phyloP scores from a whole-genome alignment of 306 rosid species.

The Clitoria ternatea region DNA sequence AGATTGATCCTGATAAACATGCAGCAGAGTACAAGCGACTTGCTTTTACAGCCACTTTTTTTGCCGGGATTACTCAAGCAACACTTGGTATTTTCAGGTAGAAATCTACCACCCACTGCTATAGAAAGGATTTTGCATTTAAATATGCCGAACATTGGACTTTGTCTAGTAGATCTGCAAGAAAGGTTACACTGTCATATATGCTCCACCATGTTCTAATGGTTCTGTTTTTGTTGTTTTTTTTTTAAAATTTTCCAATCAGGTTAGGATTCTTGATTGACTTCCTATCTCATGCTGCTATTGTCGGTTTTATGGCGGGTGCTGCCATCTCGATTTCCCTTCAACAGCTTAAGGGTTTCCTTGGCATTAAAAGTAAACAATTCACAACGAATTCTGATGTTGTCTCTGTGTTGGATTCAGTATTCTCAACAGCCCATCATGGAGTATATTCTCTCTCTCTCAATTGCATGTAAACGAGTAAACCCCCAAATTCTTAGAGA shows the following conservation, averaged over 20 bases:
- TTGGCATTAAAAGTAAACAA: conserved; percentile 51
- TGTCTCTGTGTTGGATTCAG: conserved; percentile 65
- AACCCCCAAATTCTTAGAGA: too few relatives aligned
- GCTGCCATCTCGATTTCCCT: conserved; percentile 97
- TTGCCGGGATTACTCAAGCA: conserved; percentile 92
- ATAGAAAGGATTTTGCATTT: not conserved
- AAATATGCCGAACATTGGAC: not conserved
- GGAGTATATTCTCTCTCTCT: conserved; percentile 56
- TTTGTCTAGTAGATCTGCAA: not conserved
- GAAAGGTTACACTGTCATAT: not conserved
- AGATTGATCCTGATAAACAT: conserved; percentile 49
- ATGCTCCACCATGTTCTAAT: not conserved
- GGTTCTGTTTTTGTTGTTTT: not conserved
- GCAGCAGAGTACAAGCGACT: conserved; percentile 59
- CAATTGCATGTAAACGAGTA: too few relatives aligned
- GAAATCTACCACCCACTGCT: not conserved
- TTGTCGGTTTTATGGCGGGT: conserved; percentile 98
- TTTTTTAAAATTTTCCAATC: conserved; percentile 8
- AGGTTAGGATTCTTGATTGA: conserved; percentile 97
- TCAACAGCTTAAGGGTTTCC: conserved; percentile 95
- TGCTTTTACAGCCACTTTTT: conserved; percentile 96
- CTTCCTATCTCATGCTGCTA: conserved; percentile 95
- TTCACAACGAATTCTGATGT: conserved; percentile 78
- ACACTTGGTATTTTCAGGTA: conserved; percentile 84
- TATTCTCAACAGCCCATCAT: conserved; percentile 59